A percentile compares a stretch with the other conserved stretches of the same genome.
Evolutionary conservation across 2,329 filamentous ascomycete genomes (phyloP).

Genomic region (Paracorniculantispora psalliotae): DNA sequence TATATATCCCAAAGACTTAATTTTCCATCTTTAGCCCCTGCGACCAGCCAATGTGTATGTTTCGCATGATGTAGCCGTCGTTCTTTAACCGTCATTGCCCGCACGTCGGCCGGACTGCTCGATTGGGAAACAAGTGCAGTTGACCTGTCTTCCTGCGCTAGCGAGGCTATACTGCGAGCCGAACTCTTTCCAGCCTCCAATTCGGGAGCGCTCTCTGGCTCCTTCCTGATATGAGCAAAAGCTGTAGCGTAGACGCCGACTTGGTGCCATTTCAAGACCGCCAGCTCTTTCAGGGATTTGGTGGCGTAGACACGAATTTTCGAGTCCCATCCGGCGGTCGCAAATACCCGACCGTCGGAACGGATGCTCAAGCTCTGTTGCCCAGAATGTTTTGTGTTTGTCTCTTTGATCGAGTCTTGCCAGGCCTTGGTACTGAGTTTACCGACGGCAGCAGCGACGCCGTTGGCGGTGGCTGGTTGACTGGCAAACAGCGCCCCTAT

Average conservation of each 20-base stretch:
- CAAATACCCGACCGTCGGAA: constrained; percentile 76
- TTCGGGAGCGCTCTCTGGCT: not conserved
- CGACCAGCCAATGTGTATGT: constrained; percentile 80
- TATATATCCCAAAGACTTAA: constrained; percentile 96
- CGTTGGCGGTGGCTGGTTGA: constrained; percentile 10
- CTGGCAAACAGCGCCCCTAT: constrained; percentile 7
- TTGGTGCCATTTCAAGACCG: constrained; percentile 91
- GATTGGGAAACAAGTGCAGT: not conserved
- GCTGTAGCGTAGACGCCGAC: constrained; percentile 78
- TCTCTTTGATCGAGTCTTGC: constrained; percentile 50
- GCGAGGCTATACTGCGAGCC: not conserved
- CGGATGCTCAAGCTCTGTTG: constrained; percentile 78
- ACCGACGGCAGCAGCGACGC: not conserved
- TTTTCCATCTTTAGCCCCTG: constrained; percentile 90
- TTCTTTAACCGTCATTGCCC: constrained; percentile 47
- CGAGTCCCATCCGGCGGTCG: constrained; percentile 89
- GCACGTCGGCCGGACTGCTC: constrained; percentile 13
- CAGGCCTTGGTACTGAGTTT: constrained; percentile 24
- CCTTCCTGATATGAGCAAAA: constrained; percentile 51
- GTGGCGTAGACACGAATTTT: constrained; percentile 74
- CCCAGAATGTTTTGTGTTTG: constrained; percentile 82
- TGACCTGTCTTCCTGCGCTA: no score
- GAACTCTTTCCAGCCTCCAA: not conserved
- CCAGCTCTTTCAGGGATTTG: constrained; percentile 78
- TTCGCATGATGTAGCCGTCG: constrained; percentile 60